Base-by-base conservation (phyloP, 1,139 yeast genomes). In the Blastobotrys buckinghamii region DNA sequence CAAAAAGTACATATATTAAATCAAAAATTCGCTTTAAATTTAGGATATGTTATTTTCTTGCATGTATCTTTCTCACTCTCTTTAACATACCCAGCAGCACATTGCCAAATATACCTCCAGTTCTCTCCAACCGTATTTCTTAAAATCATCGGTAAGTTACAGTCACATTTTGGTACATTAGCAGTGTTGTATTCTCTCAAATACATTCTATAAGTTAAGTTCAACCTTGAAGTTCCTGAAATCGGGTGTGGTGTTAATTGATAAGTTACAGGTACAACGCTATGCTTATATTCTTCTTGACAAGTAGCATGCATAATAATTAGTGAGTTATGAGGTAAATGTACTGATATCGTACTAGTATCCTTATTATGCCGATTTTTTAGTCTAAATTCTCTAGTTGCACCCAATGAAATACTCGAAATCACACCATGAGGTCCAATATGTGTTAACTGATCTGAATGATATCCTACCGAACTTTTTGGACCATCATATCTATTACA, bases 271-370 rank as follows among this genome's bases (percentile, higher is more conserved):
- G 70, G 73, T 43, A 72, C 75, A 22, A 80, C 71, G 50, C 78
- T 67, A 59, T 84, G 90, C 56, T 79, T 82, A 62, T 67, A 84
- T 43, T 76, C 76, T 55, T 84, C 94, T 60, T 84, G 94, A 53
- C 85, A 80, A 1, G 87, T 87, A 0, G 87, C 84, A 54, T 81
- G 80, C 94, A 84, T 84, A 5, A 84, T 64, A 1, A 84, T 58
- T 47, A 84, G 62, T 10, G 84, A 72, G 57, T 84, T 84, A 61
- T 84, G 86, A 0, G 85, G 83, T 2, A 82, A 59, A 22, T 78
- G 81, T 2, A 83, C 68, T 15, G 83, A 75, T 53, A 71, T 70
- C 0, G 69, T 58, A 47, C 50, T 60, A 42, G 57, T 52, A 48
- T 56, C 58, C 22, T 57, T 55, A 52, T 61, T 51, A 50, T 56